Base-by-base conservation (phyloP, 78 protist species). In the Chrysochromulina parva region DNA sequence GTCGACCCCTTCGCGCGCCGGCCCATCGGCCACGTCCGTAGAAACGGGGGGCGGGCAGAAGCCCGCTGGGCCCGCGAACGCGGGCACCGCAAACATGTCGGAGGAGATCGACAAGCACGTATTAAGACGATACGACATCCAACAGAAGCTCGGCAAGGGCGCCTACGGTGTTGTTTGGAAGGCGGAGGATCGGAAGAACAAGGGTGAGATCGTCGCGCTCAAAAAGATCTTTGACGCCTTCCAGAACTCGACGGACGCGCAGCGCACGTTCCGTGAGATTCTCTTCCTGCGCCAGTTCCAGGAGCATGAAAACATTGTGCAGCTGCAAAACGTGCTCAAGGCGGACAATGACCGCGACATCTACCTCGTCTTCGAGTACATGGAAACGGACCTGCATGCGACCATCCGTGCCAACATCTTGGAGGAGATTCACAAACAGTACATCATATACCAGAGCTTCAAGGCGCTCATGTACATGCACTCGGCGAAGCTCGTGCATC, bases 91-190 rank as follows among this genome's bases (percentile, higher is more conserved):
- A 38, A 38, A 38, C 38, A 38, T 38, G 38, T 38, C 38, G 38
- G 95, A 93, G 60, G 98, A 96, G 22, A 90, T 97, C 13, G 98
- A 98, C 89, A 92, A 91, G 81, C 95, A 96, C 85, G 96, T 98
- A 2, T 71, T 94, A 48, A 90, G 97, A 38, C 96, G 96, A 81
- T 98, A 97, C 90, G 98, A 97, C 55, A 92, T 96, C n/a, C 38
- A 57, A 6, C 93, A 93, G 71, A 94, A 96, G 60, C 90, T 98
- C 19, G 99, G 99, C 22, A 97, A 97, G 88, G 99, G 94, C 0
- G 99, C 99, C 7, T 99, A 99, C 92, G 99, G 99, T 0, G 94
- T 98, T 52, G 99, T 99, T 57, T 99, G 99, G 99, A 96, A 96
- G 89, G 97, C 98, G 47, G 87, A 88, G 2, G 98, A 97, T 88